Evolutionary conservation across 176 grass and related monocot genomes (phyloP), one percentile per base, ranked within the genome.

Genomic region (Bromus sterilis): DNA sequence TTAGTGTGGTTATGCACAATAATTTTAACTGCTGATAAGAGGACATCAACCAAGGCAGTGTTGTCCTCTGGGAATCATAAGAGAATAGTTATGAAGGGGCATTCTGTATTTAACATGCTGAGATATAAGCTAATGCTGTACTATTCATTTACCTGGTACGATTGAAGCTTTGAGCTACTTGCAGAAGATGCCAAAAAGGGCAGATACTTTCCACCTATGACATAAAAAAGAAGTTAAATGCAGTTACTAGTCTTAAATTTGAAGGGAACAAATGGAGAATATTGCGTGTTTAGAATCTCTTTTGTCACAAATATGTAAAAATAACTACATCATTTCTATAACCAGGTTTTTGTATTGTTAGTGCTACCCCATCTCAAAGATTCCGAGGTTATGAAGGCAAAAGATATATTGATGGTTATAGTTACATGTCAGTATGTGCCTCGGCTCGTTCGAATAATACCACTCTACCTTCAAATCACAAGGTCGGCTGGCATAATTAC

Each of bases 381-480:
- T 23, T 82, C 79, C 11, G 79, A 93, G 30, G 24, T 90, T 81
- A 62, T 93, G 78, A 88, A 74, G 70, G 93, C 93, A 41, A 99
- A 99, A 64, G 77, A 95, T 81, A 60, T 86, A 40, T 80, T 99
- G 53, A 84, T 91, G 80, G 24, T 80, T 76, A 93, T 95, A 78
- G 75, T 99, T 66, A 93, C 93, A 87, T 91, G 84, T 65, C 96
- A 99, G 23, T 99, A 99, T 76, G 75, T 99, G 76, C 96, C 96
- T 88, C 89, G 96, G 64, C 84, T 99, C 15, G 43, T 91, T 32
- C 77, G 96, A 72, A 95, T 99, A 82, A 90, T 99, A 86, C 93
- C 96, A 59, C 87, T 99, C 71, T 99, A 99, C 84, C 93, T 91
- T 63, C 89, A 95, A 89, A 93, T 99, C 84, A 99, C 91, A 18